phyloP scores from a whole-genome alignment of 495 filamentous ascomycete genomes.

The Penicillium salamii region DNA sequence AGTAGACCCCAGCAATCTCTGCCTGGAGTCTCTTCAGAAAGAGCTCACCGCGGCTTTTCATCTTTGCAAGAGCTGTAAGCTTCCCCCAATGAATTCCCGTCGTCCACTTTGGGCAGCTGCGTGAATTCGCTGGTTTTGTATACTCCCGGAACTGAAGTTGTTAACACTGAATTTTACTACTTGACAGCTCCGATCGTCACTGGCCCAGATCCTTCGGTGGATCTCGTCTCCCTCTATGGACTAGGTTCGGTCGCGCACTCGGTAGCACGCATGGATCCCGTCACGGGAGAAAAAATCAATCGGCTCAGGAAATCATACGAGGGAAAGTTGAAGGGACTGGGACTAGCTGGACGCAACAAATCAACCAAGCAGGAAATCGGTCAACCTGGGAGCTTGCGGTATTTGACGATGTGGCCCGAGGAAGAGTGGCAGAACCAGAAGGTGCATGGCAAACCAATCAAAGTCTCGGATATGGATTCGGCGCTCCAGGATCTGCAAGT shows the following conservation, averaged over 20 bases:
- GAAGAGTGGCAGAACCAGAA: slow-evolving; percentile 66
- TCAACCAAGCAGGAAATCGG: slow-evolving; percentile 49
- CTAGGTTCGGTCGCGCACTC: slow-evolving; percentile 58
- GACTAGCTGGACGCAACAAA: slow-evolving; percentile 62
- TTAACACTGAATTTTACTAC: slow-evolving; percentile 40
- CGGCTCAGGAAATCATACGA: slow-evolving; percentile 74
- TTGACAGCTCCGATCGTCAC: slow-evolving; percentile 42
- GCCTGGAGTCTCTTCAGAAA: slow-evolving; percentile 45
- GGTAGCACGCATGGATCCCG: slow-evolving; percentile 62
- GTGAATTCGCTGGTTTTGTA: slow-evolving; percentile 24
- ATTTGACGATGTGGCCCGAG: slow-evolving; percentile 56
- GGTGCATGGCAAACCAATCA: slow-evolving; percentile 58
- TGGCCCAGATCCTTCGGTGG: slow-evolving; percentile 58
- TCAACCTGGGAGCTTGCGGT: slow-evolving; percentile 37
- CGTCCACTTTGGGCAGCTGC: slow-evolving; percentile 24
- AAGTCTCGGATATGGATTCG: slow-evolving; percentile 43
- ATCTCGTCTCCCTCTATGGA: slow-evolving; percentile 63
- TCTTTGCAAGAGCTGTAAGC: slow-evolving; percentile 53
- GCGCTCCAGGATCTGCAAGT: slow-evolving; percentile 46
- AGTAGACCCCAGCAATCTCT: slow-evolving; percentile 23
- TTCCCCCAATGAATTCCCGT: slow-evolving; percentile 32
- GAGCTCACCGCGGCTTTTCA: slow-evolving; percentile 47
- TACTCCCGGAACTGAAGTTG: slow-evolving; percentile 32
- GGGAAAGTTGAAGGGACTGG: slow-evolving; percentile 60
- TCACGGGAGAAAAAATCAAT: slow-evolving; percentile 69